Conservation (phyloP, 345 rosid species). For the Eucalyptus cloeziana region DNA sequence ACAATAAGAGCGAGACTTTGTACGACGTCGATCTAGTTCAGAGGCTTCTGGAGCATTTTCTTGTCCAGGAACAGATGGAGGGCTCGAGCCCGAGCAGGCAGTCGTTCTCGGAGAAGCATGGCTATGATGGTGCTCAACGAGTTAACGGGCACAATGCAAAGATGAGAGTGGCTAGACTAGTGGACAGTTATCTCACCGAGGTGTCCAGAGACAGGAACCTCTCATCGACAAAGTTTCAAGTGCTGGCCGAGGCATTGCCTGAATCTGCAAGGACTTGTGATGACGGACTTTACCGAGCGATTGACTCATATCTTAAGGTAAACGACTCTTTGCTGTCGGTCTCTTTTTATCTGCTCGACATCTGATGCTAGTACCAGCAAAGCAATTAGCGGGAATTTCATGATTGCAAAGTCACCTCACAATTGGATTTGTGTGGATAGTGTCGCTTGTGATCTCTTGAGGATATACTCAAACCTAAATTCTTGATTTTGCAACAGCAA, state of each 20-base stretch:
- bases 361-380: background rate
- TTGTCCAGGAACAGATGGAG: conserved; percentile 85
- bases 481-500: background rate
- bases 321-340: background rate
- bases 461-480: background rate
- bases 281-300: conserved; percentile 94
- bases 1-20: conserved; percentile 50
- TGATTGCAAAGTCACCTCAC: background rate
- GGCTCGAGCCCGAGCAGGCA: conserved; percentile 63
- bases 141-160: conserved; percentile 54
- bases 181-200: conserved; percentile 94
- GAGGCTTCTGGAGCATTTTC: conserved; percentile 88
- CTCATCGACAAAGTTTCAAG: conserved; percentile 81
- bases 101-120: conserved; percentile 47
- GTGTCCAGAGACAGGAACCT: conserved; percentile 91
- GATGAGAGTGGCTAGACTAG: conserved; percentile 95
- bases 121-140: conserved; percentile 33
- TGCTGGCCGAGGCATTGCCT: conserved; percentile 90
- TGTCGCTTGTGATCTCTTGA: background rate
- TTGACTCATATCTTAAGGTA: conserved; percentile 87
- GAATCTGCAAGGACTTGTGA: conserved; percentile 96
- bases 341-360: background rate
- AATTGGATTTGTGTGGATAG: background rate
- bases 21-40: conserved; percentile 93
- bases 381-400: background rate